phyloP scores from a whole-genome alignment of 2,329 filamentous ascomycete species.

The Emmonsia crescens region DNA sequence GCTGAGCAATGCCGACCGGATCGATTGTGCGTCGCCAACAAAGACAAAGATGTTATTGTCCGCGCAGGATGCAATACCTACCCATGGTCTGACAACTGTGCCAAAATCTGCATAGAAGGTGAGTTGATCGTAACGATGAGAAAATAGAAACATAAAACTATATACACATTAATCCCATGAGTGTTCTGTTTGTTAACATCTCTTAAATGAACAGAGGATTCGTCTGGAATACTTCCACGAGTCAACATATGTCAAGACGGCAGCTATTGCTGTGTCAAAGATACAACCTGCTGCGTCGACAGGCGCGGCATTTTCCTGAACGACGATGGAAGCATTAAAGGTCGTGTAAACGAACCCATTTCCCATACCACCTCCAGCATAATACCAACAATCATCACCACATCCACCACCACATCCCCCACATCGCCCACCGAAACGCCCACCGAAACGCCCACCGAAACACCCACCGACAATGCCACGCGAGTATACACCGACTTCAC shows the following conservation, averaged over 20 bases:
- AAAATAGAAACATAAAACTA: not conserved
- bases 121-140: not conserved
- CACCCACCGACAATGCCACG: not conserved
- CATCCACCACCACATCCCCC: too few relatives aligned
- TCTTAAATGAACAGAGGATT: not conserved
- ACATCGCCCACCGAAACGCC: not conserved
- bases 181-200: not conserved
- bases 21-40: not conserved
- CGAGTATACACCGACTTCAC: not conserved
- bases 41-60: not conserved
- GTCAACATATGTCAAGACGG: not conserved
- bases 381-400: not conserved
- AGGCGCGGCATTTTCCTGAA: not conserved
- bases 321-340: not conserved
- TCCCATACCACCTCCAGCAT: not conserved
- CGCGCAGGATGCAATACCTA: not conserved
- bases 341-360: not conserved
- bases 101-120: not conserved
- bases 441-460: not conserved
- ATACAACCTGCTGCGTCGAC: not conserved
- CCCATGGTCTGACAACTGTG: not conserved
- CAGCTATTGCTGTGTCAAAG: slow-evolving; percentile 2
- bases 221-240: not conserved
- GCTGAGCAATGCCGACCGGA: not conserved
- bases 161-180: not conserved